Base-by-base conservation (phyloP, 345 rosid genomes). In the Viola odorata region DNA sequence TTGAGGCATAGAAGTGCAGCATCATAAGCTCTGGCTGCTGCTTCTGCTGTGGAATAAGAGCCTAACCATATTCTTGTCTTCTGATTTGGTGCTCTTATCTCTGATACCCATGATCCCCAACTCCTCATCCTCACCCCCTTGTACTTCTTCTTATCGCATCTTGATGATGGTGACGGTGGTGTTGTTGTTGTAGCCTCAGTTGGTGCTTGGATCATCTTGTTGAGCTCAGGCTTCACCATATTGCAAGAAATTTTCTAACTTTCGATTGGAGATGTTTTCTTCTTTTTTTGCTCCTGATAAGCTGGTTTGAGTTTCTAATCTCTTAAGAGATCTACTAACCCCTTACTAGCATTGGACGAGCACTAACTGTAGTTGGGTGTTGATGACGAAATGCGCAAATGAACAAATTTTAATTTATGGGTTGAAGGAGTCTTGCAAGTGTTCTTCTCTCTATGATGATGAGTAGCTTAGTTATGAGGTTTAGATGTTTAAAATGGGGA, bases 101-200 rank as follows among this genome's bases (percentile, higher is more conserved):
- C 99, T 8, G 99, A 83, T 0, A 94, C 99, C 96, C 96, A 94
- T 0, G 99, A 94, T 0, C 99, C 99, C 99, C 99, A 94, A 15
- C 91, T 94, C 71, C 99, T 88, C 99, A 91, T 94, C 65, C 99
- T 80, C 47, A 94, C 99, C 51, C 96, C 99, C 79, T 82, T 94
- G 75, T 78, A 91, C 78, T 72, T 85, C 58, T 72, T 88, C 12
- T 10, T 60, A 45, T 23, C 41, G 75, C 52, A 14, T 17, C 78
- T 64, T 40, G 75, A 45, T 14, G 86, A 52, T 12, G 73, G 52
- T 6, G 81, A 45, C 9, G 75, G 23, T 12, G 77, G 44, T 16
- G 64, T 3, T 0, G 12, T 14, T 58, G 83, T 42, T 2, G 67
- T 55, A 75, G 55, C 58, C 56, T 73, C 79, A 53, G 76, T 68